Evolutionary conservation across 495 filamentous ascomycete species (phyloP).

Genomic region (Aspergillus coremiiformis): DNA sequence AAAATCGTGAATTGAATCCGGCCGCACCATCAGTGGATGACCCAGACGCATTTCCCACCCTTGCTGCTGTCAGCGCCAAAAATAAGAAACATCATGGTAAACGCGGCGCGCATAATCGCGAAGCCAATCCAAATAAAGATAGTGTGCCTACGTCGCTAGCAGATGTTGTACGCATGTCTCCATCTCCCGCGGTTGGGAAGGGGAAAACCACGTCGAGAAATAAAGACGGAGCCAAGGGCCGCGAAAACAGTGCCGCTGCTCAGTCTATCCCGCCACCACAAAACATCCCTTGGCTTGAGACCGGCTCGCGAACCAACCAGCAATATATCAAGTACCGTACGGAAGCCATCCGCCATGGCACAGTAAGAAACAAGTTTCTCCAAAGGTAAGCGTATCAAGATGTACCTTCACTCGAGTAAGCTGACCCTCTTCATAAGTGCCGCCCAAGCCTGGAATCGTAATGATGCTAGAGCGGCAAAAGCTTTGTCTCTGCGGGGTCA

Average conservation of each 20-base stretch:
- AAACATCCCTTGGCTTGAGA: conserved; percentile 95
- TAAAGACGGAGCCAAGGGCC: conserved; percentile 43
- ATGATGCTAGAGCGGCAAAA: conserved; percentile 93
- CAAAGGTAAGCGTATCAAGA: conserved; percentile 58
- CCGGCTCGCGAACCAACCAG: conserved; percentile 82
- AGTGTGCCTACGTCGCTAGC: conserved; percentile 75
- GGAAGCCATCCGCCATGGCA: conserved; percentile 94
- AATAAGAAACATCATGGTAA: conserved; percentile 90
- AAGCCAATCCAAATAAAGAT: conserved; percentile 48
- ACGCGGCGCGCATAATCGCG: conserved; percentile 62
- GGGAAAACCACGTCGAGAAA: conserved; percentile 40
- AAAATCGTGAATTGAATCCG: conserved; percentile 58
- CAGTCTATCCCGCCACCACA: conserved; percentile 78
- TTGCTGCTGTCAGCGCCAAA: conserved; percentile 74
- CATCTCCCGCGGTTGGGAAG: conserved; percentile 57
- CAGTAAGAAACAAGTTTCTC: conserved; percentile 91
- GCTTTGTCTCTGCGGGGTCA: conserved; percentile 89
- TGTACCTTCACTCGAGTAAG: conserved; percentile 13
- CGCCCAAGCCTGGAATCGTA: conserved; percentile 99
- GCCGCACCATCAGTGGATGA: conserved; percentile 80
- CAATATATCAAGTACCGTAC: conserved; percentile 89
- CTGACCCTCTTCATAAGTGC: conserved; percentile 48
- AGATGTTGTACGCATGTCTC: conserved; percentile 89
- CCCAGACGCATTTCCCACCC: conserved; percentile 88
- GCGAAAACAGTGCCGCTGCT: conserved; percentile 73